phyloP scores from a whole-genome alignment of 2,329 filamentous ascomycete species.

The Aspergillus ibericus region DNA sequence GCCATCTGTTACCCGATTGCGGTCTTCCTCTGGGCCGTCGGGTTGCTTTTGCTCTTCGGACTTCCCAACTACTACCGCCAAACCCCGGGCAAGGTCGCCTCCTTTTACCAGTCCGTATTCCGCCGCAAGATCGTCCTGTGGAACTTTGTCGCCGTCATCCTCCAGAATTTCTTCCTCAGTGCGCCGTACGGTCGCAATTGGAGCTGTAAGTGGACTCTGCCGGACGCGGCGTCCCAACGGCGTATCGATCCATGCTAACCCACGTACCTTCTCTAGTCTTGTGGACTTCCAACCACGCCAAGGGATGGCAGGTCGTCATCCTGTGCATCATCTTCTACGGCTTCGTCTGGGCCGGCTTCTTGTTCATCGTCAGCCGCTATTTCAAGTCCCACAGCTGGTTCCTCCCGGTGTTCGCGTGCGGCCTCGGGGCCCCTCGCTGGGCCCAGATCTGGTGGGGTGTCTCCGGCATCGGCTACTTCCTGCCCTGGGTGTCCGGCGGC shows the following conservation, averaged over 20 bases:
- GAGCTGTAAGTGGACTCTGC: slow-evolving; percentile 50
- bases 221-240: not conserved
- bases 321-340: slow-evolving; percentile 52
- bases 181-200: slow-evolving; percentile 66
- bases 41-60: slow-evolving; percentile 56
- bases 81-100: slow-evolving; percentile 61
- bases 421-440: slow-evolving; percentile 64
- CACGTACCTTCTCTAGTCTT: slow-evolving; percentile 36
- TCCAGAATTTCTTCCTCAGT: slow-evolving; percentile 67
- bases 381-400: slow-evolving; percentile 64
- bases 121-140: slow-evolving; percentile 50
- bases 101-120: slow-evolving; percentile 62
- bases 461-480: slow-evolving; percentile 58
- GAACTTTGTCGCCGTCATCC: slow-evolving; percentile 61
- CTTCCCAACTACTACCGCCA: slow-evolving; percentile 67
- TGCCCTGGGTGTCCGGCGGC: slow-evolving; percentile 59
- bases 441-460: slow-evolving; percentile 66
- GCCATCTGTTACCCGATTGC: slow-evolving; percentile 60
- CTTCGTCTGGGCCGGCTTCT: slow-evolving; percentile 53
- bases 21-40: slow-evolving; percentile 55
- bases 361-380: slow-evolving; percentile 52
- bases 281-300: slow-evolving; percentile 57
- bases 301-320: slow-evolving; percentile 58
- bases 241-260: too few relatives aligned
- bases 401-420: slow-evolving; percentile 66